A percentile compares a stretch with the other conserved stretches of the same genome.
phyloP scores from a whole-genome alignment of 2,329 filamentous ascomycete species.

The Fusarium solani-melongenae region DNA sequence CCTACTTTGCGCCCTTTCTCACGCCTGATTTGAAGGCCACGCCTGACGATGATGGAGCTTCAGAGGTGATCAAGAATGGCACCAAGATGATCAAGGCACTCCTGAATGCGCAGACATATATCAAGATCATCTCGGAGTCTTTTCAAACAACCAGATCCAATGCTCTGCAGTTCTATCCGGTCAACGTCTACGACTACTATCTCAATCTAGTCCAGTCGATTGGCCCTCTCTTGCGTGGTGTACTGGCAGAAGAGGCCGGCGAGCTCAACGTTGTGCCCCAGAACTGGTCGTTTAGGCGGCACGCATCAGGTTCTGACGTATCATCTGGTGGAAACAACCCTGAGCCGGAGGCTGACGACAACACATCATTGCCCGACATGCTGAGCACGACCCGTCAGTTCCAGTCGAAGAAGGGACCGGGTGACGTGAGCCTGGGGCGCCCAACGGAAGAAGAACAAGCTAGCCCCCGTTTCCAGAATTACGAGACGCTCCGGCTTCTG shows the following conservation, averaged over 20 bases:
- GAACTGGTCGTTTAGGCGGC: slow-evolving; percentile 63
- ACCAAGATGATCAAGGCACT: slow-evolving; percentile 83
- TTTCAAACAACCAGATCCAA: slow-evolving; percentile 77
- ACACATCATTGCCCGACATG: slow-evolving; percentile 47
- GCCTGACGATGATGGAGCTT: slow-evolving; percentile 48
- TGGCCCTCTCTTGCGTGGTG: slow-evolving; percentile 80
- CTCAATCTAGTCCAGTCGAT: slow-evolving; percentile 77
- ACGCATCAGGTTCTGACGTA: slow-evolving; percentile 42
- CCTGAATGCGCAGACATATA: slow-evolving; percentile 79
- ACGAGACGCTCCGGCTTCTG: slow-evolving; percentile 78
- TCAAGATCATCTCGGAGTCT: slow-evolving; percentile 78
- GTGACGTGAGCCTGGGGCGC: slow-evolving; percentile 36
- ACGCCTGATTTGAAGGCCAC: slow-evolving; percentile 51
- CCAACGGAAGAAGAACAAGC: slow-evolving; percentile 57
- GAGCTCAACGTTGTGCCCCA: slow-evolving; percentile 79
- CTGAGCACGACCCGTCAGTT: slow-evolving; percentile 43
- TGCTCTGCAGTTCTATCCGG: slow-evolving; percentile 73
- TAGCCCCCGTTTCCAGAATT: slow-evolving; percentile 73
- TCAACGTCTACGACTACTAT: slow-evolving; percentile 90
- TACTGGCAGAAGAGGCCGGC: slow-evolving; percentile 86
- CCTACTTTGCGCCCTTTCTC: slow-evolving; percentile 80
- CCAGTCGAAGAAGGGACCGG: slow-evolving; percentile 36
- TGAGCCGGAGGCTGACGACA: slow-evolving; percentile 44
- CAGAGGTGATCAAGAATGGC: slow-evolving; percentile 67
- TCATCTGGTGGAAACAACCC: slow-evolving; percentile 25